Evolutionary conservation across 2,329 filamentous ascomycete species (phyloP).

Genomic region (Penicillium crustosum): DNA sequence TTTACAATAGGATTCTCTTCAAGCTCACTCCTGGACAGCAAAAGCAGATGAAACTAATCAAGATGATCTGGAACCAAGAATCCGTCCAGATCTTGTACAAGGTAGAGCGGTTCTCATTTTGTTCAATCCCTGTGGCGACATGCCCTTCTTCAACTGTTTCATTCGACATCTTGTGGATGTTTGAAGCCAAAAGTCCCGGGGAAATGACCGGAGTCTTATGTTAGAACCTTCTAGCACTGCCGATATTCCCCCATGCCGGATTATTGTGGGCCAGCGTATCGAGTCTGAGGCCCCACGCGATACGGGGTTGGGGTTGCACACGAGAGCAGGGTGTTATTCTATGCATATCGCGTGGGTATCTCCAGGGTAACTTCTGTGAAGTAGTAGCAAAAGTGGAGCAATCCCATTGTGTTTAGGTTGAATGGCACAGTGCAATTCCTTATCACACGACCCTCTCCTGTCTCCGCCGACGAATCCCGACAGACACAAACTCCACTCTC

Average conservation of each 20-base stretch:
- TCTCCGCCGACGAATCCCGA: slow-evolving; percentile 5
- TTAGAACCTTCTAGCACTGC: background rate
- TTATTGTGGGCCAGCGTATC: background rate
- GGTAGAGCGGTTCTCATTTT: slow-evolving; percentile 12
- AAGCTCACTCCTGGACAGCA: slow-evolving; percentile 42
- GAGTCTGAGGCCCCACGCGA: background rate
- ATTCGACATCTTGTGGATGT: slow-evolving; percentile 8
- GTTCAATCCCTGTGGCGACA: slow-evolving; percentile 12
- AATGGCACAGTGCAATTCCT: background rate
- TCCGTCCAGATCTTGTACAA: slow-evolving; percentile 39
- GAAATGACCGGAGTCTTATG: slow-evolving; percentile 1
- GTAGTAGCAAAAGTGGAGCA: background rate
- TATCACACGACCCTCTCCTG: background rate
- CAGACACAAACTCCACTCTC: background rate
- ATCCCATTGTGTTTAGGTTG: background rate
- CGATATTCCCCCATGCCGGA: background rate
- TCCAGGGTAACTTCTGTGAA: background rate
- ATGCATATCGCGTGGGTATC: background rate
- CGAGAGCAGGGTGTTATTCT: background rate
- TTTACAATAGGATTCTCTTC: background rate
- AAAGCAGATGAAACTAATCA: slow-evolving; percentile 53
- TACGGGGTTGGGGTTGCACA: background rate
- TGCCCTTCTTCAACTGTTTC: slow-evolving; percentile 13
- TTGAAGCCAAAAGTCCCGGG: background rate
- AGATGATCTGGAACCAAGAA: slow-evolving; percentile 50